Conservation (phyloP, 2,329 filamentous ascomycete genomes). For the Diaporthe australafricana region DNA sequence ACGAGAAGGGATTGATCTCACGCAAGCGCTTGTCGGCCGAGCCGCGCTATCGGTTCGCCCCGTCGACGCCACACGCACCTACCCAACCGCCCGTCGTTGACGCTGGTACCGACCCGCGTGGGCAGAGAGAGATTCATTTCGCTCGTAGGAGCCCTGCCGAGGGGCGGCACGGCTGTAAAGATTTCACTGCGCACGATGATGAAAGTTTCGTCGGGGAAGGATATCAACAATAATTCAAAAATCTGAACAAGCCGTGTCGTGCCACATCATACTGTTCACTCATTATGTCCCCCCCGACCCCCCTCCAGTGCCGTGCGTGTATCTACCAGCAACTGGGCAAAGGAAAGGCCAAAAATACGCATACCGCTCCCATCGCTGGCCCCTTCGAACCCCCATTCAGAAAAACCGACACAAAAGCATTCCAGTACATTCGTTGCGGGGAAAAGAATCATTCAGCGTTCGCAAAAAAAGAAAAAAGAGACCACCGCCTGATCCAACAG, state of each 20-base stretch:
- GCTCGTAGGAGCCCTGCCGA: too few relatives aligned
- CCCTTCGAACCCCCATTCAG: neutral
- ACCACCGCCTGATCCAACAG: neutral
- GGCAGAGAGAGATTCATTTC: too few relatives aligned
- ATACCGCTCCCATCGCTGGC: slow-evolving; percentile 13
- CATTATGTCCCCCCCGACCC: neutral
- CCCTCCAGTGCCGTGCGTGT: neutral
- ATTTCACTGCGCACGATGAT: neutral
- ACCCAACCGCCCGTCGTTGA: neutral
- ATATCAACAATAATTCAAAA: slow-evolving; percentile 18
- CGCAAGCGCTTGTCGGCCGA: neutral
- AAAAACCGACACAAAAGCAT: neutral
- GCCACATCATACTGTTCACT: neutral
- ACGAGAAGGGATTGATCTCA: neutral
- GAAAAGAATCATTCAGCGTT: neutral
- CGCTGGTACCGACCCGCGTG: neutral
- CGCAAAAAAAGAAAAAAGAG: neutral
- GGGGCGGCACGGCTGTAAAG: neutral
- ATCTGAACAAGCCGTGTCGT: neutral
- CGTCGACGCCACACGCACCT: neutral
- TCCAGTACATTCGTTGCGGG: neutral
- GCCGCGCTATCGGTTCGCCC: neutral
- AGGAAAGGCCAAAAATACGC: neutral
- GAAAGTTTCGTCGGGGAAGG: neutral
- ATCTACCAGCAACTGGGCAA: neutral